A percentile compares a stretch with the other conserved stretches of the same genome.
phyloP scores from a whole-genome alignment of 495 filamentous ascomycete species.

The Neurospora pannonica region DNA sequence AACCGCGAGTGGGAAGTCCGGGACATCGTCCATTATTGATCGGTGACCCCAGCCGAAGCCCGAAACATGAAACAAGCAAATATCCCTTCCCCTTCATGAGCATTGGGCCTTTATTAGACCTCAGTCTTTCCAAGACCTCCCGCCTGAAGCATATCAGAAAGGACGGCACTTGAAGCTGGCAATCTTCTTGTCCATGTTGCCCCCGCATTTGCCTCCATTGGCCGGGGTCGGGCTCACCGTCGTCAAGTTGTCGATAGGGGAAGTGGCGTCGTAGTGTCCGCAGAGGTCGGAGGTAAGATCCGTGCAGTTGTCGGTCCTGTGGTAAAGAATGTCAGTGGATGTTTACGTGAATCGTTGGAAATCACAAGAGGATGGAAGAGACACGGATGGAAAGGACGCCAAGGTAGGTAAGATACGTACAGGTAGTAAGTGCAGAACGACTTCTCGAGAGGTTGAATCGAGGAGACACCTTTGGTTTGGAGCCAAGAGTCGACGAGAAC shows the following conservation, averaged over 20 bases:
- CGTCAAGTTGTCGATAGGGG: neutral
- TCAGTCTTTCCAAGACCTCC: too few relatives aligned
- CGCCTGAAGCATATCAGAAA: too few relatives aligned
- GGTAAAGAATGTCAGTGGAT: neutral
- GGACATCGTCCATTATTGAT: neutral
- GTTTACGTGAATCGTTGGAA: neutral
- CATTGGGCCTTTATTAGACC: too few relatives aligned
- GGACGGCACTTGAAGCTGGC: neutral
- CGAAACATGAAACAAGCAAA: neutral
- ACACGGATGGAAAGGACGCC: too few relatives aligned
- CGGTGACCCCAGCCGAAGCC: neutral
- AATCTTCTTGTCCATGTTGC: neutral
- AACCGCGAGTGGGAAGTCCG: neutral
- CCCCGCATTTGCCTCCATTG: neutral
- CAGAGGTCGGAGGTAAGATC: neutral
- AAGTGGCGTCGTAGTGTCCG: neutral
- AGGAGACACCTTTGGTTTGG: neutral
- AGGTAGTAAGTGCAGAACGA: neutral
- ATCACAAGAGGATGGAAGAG: too few relatives aligned
- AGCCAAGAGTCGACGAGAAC: neutral
- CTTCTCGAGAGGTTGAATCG: neutral
- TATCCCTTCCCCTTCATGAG: neutral
- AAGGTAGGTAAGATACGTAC: too few relatives aligned
- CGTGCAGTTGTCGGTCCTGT: neutral
- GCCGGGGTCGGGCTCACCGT: neutral